These are phyloP conservation scores for Nakaseomyces sp. DNA, from an alignment of 1,139 yeast genomes.

Conservation along the genomic window DNA sequence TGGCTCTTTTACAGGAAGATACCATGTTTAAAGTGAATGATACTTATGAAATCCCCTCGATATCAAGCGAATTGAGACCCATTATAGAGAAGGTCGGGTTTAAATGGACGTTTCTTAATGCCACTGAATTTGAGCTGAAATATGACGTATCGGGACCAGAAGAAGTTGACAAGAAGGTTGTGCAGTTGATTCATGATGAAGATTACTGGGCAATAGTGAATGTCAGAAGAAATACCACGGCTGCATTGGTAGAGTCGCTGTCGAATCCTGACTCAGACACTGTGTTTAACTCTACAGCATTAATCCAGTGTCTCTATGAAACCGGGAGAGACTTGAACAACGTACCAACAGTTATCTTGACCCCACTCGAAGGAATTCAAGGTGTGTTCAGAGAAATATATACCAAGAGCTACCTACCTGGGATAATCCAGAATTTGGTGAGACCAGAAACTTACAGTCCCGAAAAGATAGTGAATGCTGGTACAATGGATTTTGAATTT, in stretches of 20 bases:
- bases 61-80: constrained; percentile 8
- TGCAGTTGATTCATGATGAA: constrained; percentile 39
- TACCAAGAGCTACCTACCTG: constrained; percentile 21
- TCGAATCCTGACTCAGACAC: constrained; percentile 20
- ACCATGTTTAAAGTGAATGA: constrained; percentile 1
- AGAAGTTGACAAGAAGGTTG: constrained; percentile 34
- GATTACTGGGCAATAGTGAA: constrained; percentile 47
- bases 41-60: not conserved
- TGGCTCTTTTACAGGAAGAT: constrained; percentile 8
- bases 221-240: constrained; percentile 40
- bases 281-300: constrained; percentile 16
- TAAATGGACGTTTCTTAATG: constrained; percentile 28
- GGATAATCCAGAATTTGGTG: constrained; percentile 15
- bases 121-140: constrained; percentile 16
- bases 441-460: constrained; percentile 13
- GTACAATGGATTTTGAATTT: constrained; percentile 27
- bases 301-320: constrained; percentile 38
- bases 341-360: constrained; percentile 35
- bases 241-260: constrained; percentile 32
- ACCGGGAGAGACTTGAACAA: constrained; percentile 45
- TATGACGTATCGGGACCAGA: constrained; percentile 33
- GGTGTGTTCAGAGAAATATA: constrained; percentile 28
- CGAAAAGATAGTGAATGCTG: constrained; percentile 7
- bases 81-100: constrained; percentile 15
- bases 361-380: constrained; percentile 32